These are phyloP conservation scores for Echeveria elegans DNA, from an alignment of 164 flowering plant genomes.

Conservation along the genomic window DNA sequence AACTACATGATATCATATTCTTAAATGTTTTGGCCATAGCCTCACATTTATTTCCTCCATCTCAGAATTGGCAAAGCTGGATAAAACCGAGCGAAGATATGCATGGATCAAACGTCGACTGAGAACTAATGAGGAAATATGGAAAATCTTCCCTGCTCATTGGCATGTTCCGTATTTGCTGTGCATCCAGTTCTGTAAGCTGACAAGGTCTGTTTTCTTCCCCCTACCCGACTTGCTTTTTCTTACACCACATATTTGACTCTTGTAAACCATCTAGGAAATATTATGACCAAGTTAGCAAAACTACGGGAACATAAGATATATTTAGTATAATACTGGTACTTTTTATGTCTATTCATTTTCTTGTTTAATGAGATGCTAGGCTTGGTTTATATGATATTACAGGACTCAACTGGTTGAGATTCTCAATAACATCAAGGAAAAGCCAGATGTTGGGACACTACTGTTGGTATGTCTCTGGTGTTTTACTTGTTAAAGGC, in stretches of 20 bases:
- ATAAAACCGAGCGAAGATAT: constrained; percentile 91
- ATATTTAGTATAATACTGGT: background rate
- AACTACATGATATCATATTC: background rate
- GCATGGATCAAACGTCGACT: constrained; percentile 97
- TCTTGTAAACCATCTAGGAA: background rate
- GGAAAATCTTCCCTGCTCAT: constrained; percentile 86
- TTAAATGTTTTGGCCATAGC: constrained; percentile 8
- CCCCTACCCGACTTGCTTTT: background rate
- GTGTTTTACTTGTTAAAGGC: background rate
- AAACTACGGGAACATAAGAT: background rate
- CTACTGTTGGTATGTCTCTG: constrained; percentile 51
- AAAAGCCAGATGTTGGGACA: constrained; percentile 96
- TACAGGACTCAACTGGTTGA: constrained; percentile 78
- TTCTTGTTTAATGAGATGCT: background rate
- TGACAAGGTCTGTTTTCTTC: constrained; percentile 62
- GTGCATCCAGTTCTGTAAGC: constrained; percentile 92
- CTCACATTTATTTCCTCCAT: constrained; percentile 2
- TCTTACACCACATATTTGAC: background rate
- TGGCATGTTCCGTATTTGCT: constrained; percentile 94
- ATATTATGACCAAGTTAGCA: background rate
- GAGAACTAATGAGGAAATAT: constrained; percentile 93
- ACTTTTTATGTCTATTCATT: background rate
- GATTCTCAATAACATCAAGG: constrained; percentile 70
- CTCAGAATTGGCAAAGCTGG: constrained; percentile 84
- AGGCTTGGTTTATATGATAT: background rate